Conservation (phyloP, 169 alveolate genomes). For the Plasmodium inui region DNA sequence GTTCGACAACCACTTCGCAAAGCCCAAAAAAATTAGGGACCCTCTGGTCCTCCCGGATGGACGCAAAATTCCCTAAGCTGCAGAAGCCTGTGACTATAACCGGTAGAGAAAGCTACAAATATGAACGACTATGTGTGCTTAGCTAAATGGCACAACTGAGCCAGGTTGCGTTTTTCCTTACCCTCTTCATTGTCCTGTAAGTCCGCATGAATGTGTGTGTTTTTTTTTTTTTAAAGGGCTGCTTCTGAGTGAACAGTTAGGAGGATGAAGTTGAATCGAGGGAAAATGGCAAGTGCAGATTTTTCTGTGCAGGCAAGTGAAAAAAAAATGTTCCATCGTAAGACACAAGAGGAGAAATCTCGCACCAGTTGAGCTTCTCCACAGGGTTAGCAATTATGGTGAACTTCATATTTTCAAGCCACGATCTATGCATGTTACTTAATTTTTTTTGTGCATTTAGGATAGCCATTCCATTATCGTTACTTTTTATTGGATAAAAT, state of each 20-base stretch:
- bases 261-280: neutral
- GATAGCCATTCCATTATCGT: conserved; percentile 23
- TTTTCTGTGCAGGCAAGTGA: conserved; percentile 43
- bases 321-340: conserved; percentile 75
- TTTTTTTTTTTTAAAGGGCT: neutral
- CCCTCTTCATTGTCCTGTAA: neutral
- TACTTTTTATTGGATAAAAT: conserved; percentile 63
- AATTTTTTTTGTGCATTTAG: conserved; percentile 36
- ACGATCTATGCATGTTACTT: conserved; percentile 50
- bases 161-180: neutral
- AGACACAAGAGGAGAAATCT: conserved; percentile 61
- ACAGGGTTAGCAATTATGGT: conserved; percentile 13
- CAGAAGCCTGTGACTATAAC: neutral
- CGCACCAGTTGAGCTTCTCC: conserved; percentile 38
- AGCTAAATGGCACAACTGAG: neutral
- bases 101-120: neutral
- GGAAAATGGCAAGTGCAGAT: conserved; percentile 33
- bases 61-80: conserved; percentile 42
- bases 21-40: conserved; percentile 80
- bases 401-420: conserved; percentile 53
- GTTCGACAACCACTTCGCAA: conserved; percentile 83
- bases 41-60: conserved; percentile 84
- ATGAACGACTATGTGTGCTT: neutral
- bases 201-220: neutral
- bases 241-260: neutral